Evolutionary conservation across 2,329 filamentous ascomycete genomes (phyloP).

Genomic region (Penicillium italicum): DNA sequence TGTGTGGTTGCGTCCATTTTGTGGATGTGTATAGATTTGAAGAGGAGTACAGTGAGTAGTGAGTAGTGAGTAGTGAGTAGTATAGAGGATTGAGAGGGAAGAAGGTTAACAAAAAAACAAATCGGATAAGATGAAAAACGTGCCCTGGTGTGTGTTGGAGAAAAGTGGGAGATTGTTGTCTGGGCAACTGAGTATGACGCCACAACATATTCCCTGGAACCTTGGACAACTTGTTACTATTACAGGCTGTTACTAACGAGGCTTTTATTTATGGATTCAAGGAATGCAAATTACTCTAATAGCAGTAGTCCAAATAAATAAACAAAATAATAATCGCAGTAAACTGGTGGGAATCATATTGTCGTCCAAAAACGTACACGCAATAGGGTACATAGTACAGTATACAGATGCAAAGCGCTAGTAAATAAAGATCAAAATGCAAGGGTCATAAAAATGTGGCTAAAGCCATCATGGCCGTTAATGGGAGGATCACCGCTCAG

Average conservation of each 20-base stretch:
- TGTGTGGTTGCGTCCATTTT: constrained; percentile 35
- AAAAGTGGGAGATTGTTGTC: constrained; percentile 40
- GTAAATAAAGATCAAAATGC: constrained; percentile 3
- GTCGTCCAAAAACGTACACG: neutral
- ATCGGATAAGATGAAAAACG: constrained; percentile 28
- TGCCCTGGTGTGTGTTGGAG: too few relatives aligned
- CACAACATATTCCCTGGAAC: constrained; percentile 6
- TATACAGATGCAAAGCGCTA: constrained; percentile 7
- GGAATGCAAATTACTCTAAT: neutral
- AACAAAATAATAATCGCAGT: neutral
- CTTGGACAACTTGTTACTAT: neutral
- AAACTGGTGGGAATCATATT: constrained; percentile 2
- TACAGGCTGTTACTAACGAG: too few relatives aligned
- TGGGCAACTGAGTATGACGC: constrained; percentile 31
- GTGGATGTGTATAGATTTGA: neutral
- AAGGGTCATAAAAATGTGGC: constrained; percentile 4
- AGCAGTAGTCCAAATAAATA: neutral
- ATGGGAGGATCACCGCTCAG: neutral
- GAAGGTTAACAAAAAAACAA: constrained; percentile 4
- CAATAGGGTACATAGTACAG: constrained; percentile 3
- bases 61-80: neutral
- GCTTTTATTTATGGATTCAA: neutral
- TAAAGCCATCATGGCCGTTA: neutral
- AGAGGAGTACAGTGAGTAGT: neutral
- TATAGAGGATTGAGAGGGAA: neutral